phyloP scores from a whole-genome alignment of 2,329 filamentous ascomycete genomes.

The Leptographium wingfieldii region DNA sequence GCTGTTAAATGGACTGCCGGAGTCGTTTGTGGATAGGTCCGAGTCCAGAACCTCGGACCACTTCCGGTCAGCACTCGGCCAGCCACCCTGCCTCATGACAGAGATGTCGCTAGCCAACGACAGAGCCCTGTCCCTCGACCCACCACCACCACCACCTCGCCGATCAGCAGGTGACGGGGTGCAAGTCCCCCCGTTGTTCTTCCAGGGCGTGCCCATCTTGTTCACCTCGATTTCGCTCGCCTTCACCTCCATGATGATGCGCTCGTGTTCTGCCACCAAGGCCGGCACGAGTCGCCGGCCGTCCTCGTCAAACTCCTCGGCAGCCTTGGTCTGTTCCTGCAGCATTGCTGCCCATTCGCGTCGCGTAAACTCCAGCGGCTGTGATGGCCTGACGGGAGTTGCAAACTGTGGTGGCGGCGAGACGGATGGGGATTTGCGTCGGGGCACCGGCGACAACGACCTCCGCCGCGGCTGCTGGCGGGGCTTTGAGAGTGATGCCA shows the following conservation, averaged over 20 bases:
- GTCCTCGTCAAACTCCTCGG: slow-evolving; percentile 10
- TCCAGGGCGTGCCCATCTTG: slow-evolving; percentile 11
- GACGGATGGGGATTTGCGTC: neutral
- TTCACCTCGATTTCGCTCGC: slow-evolving; percentile 12
- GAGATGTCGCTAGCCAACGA: slow-evolving; percentile 9
- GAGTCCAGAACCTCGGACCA: slow-evolving; percentile 4
- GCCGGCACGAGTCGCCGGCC: slow-evolving; percentile 9
- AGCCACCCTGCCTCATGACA: neutral
- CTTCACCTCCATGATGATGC: slow-evolving; percentile 12
- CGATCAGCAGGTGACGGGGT: neutral
- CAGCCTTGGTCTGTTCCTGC: slow-evolving; percentile 4
- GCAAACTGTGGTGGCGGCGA: neutral
- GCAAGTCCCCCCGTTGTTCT: slow-evolving; percentile 2
- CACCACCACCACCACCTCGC: neutral
- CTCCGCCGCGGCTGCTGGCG: neutral
- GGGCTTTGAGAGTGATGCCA: neutral
- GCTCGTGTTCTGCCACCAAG: slow-evolving; percentile 13
- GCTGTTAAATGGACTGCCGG: slow-evolving; percentile 13
- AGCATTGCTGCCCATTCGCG: slow-evolving; percentile 11
- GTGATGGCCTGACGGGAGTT: neutral
- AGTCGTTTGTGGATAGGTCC: slow-evolving; percentile 9
- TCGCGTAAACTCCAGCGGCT: slow-evolving; percentile 6
- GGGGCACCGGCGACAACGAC: neutral
- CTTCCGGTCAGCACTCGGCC: slow-evolving; percentile 4
- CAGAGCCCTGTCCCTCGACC: slow-evolving; percentile 8